Evolutionary conservation across 768 basidiomycete genomes (phyloP), one percentile per base, ranked within the genome.

Genomic region (Hortiboletus campestris): DNA sequence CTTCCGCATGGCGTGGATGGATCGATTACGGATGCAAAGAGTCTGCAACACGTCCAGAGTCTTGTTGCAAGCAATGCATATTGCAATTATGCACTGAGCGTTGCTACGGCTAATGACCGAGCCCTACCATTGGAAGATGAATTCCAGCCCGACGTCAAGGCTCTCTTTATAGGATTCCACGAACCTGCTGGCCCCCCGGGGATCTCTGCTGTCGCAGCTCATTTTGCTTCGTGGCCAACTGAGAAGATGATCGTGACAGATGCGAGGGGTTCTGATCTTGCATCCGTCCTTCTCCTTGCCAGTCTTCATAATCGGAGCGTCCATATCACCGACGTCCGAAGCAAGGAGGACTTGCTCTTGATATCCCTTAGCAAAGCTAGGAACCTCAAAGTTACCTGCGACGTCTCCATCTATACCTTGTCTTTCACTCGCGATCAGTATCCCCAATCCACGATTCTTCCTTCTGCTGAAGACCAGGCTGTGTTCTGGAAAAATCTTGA

Each of bases 211-310:
- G 83, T 95, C 47, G 92, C 95, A 1, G 80, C 84, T 12, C 91
- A 97, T 70, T 97, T 99, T 68, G 80, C 89, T 8, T 79, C 88
- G 1, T 98, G 97, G 96, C 88, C 95, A 0, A 62, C 74, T 4
- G 91, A 97, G 63, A 96, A 94, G 75, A 88, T 88, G n/a, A 91
- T 99, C 66, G 79, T 98, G 51, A 94, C 96, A 4, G 89, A 98
- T 67, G 96, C 97, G 20, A 88, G 88, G 67, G 88, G 91, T 13
- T 88, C 94, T 3, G 89, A 94, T 61, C 83, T 98, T 12, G 96
- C 97, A 1, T 97, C 96, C 1, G 82, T 98, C 36, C 82, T 99
- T 32, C 81, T 99, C 28, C 76, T 98, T 45, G 94, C 96, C n/a
- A 95, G 91, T 63, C 82, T 99, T 43, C 88, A 98, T 72, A 85